A percentile compares a stretch with the other conserved stretches of the same genome.
Evolutionary conservation across 78 protist species (phyloP).

Genomic region (Protostelium mycophagum): DNA sequence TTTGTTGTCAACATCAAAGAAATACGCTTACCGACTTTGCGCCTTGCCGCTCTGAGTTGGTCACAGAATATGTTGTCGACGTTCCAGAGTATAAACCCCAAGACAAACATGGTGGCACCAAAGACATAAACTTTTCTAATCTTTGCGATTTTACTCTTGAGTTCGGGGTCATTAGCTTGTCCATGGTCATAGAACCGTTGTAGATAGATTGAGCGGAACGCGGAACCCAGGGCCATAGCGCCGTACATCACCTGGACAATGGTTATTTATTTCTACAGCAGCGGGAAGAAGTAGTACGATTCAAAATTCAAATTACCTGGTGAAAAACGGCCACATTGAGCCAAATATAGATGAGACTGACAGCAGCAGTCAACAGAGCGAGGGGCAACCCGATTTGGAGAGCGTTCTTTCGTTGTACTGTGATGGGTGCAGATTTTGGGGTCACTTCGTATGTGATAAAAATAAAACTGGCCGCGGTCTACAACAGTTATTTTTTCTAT

Average conservation of each 20-base stretch:
- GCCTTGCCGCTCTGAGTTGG: background rate
- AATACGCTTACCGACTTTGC: background rate
- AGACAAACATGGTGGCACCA: background rate
- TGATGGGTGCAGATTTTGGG: background rate
- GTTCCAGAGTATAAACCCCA: background rate
- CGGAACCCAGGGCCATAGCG: background rate
- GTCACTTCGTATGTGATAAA: background rate
- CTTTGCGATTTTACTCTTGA: background rate
- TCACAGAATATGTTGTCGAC: background rate
- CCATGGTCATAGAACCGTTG: background rate
- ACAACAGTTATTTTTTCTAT: no score
- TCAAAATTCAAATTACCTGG: background rate
- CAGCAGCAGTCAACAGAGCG: background rate
- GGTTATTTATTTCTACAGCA: no score
- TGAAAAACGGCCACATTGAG: background rate
- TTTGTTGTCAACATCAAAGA: no score
- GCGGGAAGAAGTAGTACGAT: background rate
- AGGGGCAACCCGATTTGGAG: background rate
- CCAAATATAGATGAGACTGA: background rate
- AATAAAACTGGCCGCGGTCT: background rate
- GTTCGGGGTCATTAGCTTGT: background rate
- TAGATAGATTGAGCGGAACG: background rate
- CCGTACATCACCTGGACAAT: background rate
- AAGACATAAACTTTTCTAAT: background rate
- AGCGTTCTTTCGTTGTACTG: background rate